Percentiles rank a stretch among this genome's conserved stretches.
Conservation (phyloP, 2,329 filamentous ascomycete genomes). For the Allantophomopsis lycopodina region DNA sequence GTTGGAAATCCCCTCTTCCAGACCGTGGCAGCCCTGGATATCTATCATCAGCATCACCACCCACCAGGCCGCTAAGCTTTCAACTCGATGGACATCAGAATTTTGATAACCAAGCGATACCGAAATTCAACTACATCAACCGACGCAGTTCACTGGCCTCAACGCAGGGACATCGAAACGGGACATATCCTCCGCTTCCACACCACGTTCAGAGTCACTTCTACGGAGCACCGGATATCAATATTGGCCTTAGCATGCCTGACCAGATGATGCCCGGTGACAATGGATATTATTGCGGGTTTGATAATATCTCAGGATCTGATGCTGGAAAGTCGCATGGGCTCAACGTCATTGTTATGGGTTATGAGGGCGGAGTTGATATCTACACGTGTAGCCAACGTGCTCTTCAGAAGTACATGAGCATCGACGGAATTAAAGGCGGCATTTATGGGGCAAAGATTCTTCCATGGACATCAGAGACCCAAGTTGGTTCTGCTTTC, state of each 20-base stretch:
- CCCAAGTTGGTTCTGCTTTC: constrained; percentile 51
- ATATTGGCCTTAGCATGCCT: constrained; percentile 37
- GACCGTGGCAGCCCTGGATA: constrained; percentile 13
- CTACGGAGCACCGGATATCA: constrained; percentile 61
- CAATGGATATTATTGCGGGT: constrained; percentile 66
- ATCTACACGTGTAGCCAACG: constrained; percentile 61
- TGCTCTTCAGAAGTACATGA: constrained; percentile 54
- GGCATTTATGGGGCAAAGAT: constrained; percentile 74
- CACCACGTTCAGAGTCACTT: constrained; percentile 68
- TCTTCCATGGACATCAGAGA: constrained; percentile 49
- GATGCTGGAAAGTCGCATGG: constrained; percentile 14
- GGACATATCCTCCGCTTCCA: constrained; percentile 49
- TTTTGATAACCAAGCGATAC: constrained; percentile 34
- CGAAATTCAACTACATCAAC: constrained; percentile 24
- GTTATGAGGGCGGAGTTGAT: constrained; percentile 69
- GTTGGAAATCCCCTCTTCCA: background rate
- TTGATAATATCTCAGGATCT: constrained; percentile 51
- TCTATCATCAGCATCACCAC: constrained; percentile 15
- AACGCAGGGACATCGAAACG: constrained; percentile 28
- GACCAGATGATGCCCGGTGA: constrained; percentile 48
- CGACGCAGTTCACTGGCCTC: constrained; percentile 38
- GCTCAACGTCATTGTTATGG: constrained; percentile 60
- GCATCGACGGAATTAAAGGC: constrained; percentile 65
- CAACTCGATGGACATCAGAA: constrained; percentile 21
- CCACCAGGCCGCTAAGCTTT: constrained; percentile 35